Conservation (phyloP, 179 eudicot species). For the Silene noctiflora region DNA sequence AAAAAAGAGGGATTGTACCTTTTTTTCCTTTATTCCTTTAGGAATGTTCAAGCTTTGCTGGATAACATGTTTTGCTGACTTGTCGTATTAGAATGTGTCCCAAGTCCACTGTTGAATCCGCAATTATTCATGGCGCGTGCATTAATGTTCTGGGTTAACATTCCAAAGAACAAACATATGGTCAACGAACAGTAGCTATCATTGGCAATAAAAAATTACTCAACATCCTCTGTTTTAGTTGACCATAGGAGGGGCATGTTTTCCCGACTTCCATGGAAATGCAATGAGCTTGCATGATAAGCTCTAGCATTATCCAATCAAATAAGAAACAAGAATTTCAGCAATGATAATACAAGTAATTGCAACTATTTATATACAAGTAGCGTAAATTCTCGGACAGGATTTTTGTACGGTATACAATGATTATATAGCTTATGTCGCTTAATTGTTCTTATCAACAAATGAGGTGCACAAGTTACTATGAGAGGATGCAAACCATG, state of each 20-base stretch:
- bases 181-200: not conserved
- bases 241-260: not conserved
- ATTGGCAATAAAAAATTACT: not conserved
- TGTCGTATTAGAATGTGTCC: not conserved
- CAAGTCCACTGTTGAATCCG: not conserved
- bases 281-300: not conserved
- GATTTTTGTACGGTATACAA: too few species aligned
- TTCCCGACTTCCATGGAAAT: not conserved
- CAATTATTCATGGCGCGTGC: not conserved
- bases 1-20: not conserved
- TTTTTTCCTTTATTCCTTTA: not conserved
- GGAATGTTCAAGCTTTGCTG: not conserved
- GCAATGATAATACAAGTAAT: too few species aligned
- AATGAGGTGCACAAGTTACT: too few species aligned
- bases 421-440: too few species aligned
- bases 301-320: not conserved
- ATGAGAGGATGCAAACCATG: too few species aligned
- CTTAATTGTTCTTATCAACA: too few species aligned
- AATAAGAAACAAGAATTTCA: too few species aligned
- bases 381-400: too few species aligned
- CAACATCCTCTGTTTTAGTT: constrained; percentile 6
- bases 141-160: not conserved
- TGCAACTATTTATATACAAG: too few species aligned
- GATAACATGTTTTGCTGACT: not conserved
- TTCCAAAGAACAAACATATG: not conserved